Conservation (phyloP, 768 basidiomycete genomes). For the Xerocomellus intermedius region DNA sequence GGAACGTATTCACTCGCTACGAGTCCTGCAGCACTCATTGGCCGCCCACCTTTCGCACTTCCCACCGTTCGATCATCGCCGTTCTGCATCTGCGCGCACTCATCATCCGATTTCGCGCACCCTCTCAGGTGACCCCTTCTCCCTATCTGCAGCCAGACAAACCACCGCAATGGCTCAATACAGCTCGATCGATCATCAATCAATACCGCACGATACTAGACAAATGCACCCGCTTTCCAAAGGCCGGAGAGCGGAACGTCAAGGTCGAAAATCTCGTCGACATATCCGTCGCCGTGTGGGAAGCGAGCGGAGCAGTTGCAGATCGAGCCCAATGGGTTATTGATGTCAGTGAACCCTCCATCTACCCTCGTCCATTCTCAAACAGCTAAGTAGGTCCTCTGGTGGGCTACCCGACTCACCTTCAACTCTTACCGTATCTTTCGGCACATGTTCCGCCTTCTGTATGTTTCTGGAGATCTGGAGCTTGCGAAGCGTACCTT, state of each 20-base stretch:
- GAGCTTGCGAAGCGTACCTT: conserved; percentile 72
- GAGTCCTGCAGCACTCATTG: conserved; percentile 61
- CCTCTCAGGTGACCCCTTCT: conserved; percentile 15
- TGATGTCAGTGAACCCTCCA: conserved; percentile 53
- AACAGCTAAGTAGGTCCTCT: conserved; percentile 59
- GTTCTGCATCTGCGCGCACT: conserved; percentile 75
- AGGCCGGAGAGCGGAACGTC: conserved; percentile 73
- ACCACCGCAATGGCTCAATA: conserved; percentile 57
- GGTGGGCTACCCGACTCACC: conserved; percentile 92
- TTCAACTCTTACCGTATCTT: conserved; percentile 88
- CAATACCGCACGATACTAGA: conserved; percentile 71
- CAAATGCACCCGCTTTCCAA: conserved; percentile 72
- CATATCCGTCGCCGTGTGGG: conserved; percentile 78
- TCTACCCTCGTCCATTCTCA: not conserved
- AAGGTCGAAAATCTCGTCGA: conserved; percentile 85
- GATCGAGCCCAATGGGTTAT: conserved; percentile 75
- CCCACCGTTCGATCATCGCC: conserved; percentile 68
- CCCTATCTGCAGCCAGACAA: conserved; percentile 25
- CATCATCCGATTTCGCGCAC: conserved; percentile 44
- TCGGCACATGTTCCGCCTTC: conserved; percentile 78
- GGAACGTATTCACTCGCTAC: conserved; percentile 64
- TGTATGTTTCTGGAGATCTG: conserved; percentile 59
- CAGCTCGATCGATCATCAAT: conserved; percentile 62
- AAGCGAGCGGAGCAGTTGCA: conserved; percentile 61
- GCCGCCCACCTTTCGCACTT: conserved; percentile 77